phyloP scores from a whole-genome alignment of 805 yeast species.

The Sugiyamaella chiloensis region DNA sequence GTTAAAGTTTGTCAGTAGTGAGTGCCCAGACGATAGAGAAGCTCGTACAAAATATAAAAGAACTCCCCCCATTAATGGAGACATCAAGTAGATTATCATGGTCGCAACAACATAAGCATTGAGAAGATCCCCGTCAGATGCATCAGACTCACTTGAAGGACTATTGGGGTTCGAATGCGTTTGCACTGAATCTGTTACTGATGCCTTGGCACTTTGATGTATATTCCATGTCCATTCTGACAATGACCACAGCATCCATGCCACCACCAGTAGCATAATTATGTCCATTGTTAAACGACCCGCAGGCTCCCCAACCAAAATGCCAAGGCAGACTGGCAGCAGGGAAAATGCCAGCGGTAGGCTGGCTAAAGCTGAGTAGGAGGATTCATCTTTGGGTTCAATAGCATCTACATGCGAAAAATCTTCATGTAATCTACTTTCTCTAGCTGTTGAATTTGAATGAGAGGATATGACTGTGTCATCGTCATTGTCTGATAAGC shows the following conservation, averaged over 20 bases:
- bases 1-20: conserved; percentile 22
- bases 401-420: too few species aligned
- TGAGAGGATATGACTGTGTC: too few species aligned
- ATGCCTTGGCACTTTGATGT: conserved; percentile 13
- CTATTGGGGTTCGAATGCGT: too few species aligned
- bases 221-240: conserved; percentile 25
- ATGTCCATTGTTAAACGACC: conserved; percentile 23
- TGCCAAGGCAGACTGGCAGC: conserved; percentile 22
- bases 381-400: too few species aligned
- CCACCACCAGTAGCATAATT: conserved; percentile 22
- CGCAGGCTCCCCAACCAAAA: conserved; percentile 20
- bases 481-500: too few species aligned
- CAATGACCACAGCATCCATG: conserved; percentile 24
- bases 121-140: too few species aligned
- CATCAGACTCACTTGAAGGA: too few species aligned
- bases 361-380: too few species aligned
- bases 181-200: too few species aligned
- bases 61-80: conserved; percentile 25
- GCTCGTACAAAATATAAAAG: conserved; percentile 18
- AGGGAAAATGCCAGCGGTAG: conserved; percentile 23
- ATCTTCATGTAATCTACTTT: too few species aligned
- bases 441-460: too few species aligned
- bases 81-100: conserved; percentile 15
- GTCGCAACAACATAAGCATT: conserved; percentile 8
- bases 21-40: conserved; percentile 21